Conservation (phyloP, 2,329 filamentous ascomycete genomes). For the Didymella arachidicola region DNA sequence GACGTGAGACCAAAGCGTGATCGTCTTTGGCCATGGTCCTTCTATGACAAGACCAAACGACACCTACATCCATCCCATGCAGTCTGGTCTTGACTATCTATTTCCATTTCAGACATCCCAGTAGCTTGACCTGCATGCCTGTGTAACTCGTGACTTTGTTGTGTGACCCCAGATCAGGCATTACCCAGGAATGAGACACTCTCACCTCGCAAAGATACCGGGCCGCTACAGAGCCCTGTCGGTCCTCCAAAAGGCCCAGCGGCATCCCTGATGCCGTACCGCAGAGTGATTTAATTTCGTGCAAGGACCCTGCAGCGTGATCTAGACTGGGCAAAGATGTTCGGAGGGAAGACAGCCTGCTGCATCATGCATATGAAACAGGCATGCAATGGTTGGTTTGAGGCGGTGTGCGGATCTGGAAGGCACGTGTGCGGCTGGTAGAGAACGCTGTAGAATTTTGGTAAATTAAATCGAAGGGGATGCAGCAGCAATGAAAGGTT, state of each 20-base stretch:
- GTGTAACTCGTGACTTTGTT: background rate
- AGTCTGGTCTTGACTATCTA: background rate
- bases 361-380: slow-evolving; percentile 9
- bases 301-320: background rate
- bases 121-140: background rate
- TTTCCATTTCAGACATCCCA: background rate
- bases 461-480: too few relatives aligned
- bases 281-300: background rate
- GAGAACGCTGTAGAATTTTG: background rate
- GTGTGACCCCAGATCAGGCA: background rate
- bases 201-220: background rate
- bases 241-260: background rate
- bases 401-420: background rate
- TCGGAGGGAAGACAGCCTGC: slow-evolving; percentile 1
- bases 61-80: background rate
- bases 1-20: too few relatives aligned
- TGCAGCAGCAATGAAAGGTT: background rate
- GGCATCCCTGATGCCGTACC: background rate
- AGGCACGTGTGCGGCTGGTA: background rate
- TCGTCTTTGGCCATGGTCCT: background rate
- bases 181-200: slow-evolving; percentile 7
- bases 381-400: background rate
- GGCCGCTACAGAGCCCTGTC: background rate
- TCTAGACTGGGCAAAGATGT: slow-evolving; percentile 6
- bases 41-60: background rate